Evolutionary conservation across 805 yeast genomes (phyloP).

Genomic region (Lipomyces sp.): DNA sequence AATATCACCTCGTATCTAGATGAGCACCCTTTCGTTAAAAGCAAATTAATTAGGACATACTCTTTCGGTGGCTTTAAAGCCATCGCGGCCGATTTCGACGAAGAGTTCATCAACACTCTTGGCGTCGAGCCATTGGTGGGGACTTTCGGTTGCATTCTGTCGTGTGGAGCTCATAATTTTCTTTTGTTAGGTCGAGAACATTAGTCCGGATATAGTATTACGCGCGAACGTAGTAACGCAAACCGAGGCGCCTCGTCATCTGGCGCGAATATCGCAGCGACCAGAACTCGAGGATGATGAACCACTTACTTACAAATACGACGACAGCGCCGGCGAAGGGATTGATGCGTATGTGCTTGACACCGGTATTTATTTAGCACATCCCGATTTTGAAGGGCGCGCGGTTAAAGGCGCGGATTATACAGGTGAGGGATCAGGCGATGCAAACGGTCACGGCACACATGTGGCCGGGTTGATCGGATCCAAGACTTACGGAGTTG

Average conservation of each 20-base stretch:
- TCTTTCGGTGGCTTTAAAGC: slow-evolving; percentile 75
- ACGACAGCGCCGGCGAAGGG: slow-evolving; percentile 53
- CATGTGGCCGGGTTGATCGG: slow-evolving; percentile 92
- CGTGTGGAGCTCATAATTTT: not conserved
- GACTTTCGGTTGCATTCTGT: not conserved
- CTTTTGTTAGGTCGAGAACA: slow-evolving; percentile 55
- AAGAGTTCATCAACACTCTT: slow-evolving; percentile 54
- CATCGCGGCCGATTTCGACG: slow-evolving; percentile 65
- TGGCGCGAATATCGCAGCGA: slow-evolving; percentile 44
- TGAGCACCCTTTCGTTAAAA: slow-evolving; percentile 52
- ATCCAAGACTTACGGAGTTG: slow-evolving; percentile 79
- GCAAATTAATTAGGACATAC: slow-evolving; percentile 56
- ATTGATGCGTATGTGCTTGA: slow-evolving; percentile 81
- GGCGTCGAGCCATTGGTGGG: slow-evolving; percentile 56
- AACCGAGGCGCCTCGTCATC: slow-evolving; percentile 58
- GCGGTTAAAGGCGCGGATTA: slow-evolving; percentile 53
- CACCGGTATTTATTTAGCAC: slow-evolving; percentile 64
- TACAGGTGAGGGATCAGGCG: slow-evolving; percentile 59
- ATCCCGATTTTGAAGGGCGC: slow-evolving; percentile 54
- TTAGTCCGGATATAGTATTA: slow-evolving; percentile 69
- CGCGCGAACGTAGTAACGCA: slow-evolving; percentile 54
- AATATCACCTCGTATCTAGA: slow-evolving; percentile 39
- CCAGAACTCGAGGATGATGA: slow-evolving; percentile 50
- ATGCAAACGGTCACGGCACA: slow-evolving; percentile 89
- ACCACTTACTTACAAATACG: slow-evolving; percentile 40